phyloP scores from a whole-genome alignment of 768 basidiomycete species.

The Sarcodon aspratus region DNA sequence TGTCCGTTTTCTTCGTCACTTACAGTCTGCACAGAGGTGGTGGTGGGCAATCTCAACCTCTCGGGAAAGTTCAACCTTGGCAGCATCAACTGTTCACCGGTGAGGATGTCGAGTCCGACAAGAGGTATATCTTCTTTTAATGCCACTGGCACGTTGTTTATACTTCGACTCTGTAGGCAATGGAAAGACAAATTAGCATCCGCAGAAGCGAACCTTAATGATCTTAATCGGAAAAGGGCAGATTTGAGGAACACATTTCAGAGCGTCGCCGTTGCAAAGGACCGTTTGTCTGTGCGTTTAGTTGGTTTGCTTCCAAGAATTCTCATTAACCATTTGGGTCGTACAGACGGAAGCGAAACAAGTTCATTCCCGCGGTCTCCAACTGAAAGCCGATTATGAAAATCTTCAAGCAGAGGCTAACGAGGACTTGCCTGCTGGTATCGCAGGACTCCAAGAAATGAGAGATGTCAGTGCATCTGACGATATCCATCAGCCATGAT shows the following conservation, averaged over 20 bases:
- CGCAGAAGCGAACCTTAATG: constrained; percentile 26
- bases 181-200: constrained; percentile 27
- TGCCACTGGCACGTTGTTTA: too few relatives aligned
- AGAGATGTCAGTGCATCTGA: constrained; percentile 31
- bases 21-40: constrained; percentile 39
- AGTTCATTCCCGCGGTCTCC: constrained; percentile 13
- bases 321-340: neutral
- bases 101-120: constrained; percentile 35
- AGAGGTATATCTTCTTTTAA: constrained; percentile 24
- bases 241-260: neutral
- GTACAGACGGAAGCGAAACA: constrained; percentile 17
- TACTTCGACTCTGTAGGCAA: constrained; percentile 23
- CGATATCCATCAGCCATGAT: neutral
- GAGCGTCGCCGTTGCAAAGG: neutral
- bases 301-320: too few relatives aligned
- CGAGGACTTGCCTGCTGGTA: constrained; percentile 55
- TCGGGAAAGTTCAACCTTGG: too few relatives aligned
- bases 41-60: constrained; percentile 42
- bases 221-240: constrained; percentile 12
- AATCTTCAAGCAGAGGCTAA: constrained; percentile 49
- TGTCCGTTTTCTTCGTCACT: neutral
- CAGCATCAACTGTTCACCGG: constrained; percentile 40
- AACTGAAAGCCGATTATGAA: constrained; percentile 21
- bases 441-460: constrained; percentile 43
- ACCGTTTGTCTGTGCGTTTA: too few relatives aligned